Evolutionary conservation across 2,329 filamentous ascomycete genomes (phyloP), one percentile per base, ranked within the genome.

Genomic region (Graphilbum fragrans): DNA sequence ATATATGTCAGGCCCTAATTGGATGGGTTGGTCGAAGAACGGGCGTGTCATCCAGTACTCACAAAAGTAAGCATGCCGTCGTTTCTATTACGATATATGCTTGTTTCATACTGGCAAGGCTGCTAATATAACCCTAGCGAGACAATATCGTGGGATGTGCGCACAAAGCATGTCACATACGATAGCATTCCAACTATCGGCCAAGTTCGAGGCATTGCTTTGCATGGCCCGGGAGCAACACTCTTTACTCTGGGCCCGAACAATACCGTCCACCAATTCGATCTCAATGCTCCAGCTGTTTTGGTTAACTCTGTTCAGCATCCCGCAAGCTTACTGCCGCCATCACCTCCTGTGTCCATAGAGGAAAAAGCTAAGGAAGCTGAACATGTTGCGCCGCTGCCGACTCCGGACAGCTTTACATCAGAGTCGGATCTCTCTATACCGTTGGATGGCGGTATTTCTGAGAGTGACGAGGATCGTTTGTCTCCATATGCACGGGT

Each of bases 21-120:
- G 92, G 92, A 88, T 95, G 69, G 83, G 80, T 18, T 98, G 92
- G 92, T 96, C 92, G 0, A 96, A 95, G 64, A 96, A 94, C 64
- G 92, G 92, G 32, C 82, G 88, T 50, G 87, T 98, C 49, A 79
- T 98, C 48, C 92, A 98, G 61, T 88, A 80, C 60, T 83, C 85
- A 5, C 86, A 95, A 61, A 79, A 81, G 88, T 94, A 69, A 66
- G 85, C 76, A 5, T 14, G 5, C 11, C 29, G 12, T 31, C 5
- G 11, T 5, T 31, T 9, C 29, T 31, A 5, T 5, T 16, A 10
- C n/a, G 12, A 14, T 31, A 7, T 12, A 7, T 27, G 23, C 23
- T 7, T 27, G 7, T 27, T 27, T 12, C 23, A 27, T 12, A n/a
- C 41, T 42, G 22, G 38, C 41, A 16, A 10, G 4, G 18, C 6